Conservation (phyloP, 768 basidiomycete species). For the Lactarius deliciosus region DNA sequence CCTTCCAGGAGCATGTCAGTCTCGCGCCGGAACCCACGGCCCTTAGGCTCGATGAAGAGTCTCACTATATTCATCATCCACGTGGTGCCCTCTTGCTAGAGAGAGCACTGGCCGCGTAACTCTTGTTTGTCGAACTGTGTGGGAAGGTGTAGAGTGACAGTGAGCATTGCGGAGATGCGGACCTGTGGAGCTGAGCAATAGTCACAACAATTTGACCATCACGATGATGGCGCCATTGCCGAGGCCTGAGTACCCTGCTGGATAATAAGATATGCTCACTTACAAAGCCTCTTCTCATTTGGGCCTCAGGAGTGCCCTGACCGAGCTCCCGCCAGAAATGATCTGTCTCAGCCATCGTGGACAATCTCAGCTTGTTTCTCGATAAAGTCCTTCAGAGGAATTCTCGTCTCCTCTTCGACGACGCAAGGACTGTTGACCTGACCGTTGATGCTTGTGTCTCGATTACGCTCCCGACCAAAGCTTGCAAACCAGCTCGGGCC, state of each 20-base stretch:
- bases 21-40: slow-evolving; percentile 86
- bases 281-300: slow-evolving; percentile 85
- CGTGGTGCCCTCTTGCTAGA: slow-evolving; percentile 90
- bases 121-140: slow-evolving; percentile 40
- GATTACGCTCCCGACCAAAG: slow-evolving; percentile 91
- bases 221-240: slow-evolving; percentile 99
- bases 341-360: slow-evolving; percentile 95
- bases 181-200: slow-evolving; percentile 90
- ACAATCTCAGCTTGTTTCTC: slow-evolving; percentile 98
- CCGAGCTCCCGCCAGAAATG: slow-evolving; percentile 91
- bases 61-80: slow-evolving; percentile 99
- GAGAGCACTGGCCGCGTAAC: slow-evolving; percentile 67
- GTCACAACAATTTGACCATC: slow-evolving; percentile 95
- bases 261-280: slow-evolving; percentile 39
- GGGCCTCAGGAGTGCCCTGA: slow-evolving; percentile 83
- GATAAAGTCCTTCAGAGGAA: slow-evolving; percentile 86
- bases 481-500: slow-evolving; percentile 88
- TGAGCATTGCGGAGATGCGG: slow-evolving; percentile 10
- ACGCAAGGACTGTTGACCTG: slow-evolving; percentile 99
- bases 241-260: slow-evolving; percentile 73
- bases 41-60: slow-evolving; percentile 73
- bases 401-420: slow-evolving; percentile 98
- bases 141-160: neutral
- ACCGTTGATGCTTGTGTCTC: slow-evolving; percentile 93
- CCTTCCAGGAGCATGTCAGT: slow-evolving; percentile 94